Percentiles rank a stretch among this genome's conserved stretches.
phyloP scores from a whole-genome alignment of 2,329 filamentous ascomycete species.

The Penicillium fuscoglaucum region DNA sequence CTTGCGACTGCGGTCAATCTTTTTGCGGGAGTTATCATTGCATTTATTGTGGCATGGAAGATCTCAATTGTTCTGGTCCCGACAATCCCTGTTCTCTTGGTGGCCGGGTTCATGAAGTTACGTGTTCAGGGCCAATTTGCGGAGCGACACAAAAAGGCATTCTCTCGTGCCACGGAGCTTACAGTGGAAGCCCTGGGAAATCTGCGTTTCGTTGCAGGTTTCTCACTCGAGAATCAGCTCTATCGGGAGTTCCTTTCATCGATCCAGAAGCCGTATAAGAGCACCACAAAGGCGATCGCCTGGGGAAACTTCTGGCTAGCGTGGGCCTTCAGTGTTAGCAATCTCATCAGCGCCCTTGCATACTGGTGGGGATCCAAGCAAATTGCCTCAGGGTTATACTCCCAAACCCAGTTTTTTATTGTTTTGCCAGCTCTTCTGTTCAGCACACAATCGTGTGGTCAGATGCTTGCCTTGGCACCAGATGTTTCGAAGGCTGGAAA shows the following conservation, averaged over 20 bases:
- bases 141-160: constrained; percentile 53
- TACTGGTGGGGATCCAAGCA: constrained; percentile 78
- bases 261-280: constrained; percentile 1
- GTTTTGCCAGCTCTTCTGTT: constrained; percentile 70
- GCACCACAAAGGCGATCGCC: constrained; percentile 48
- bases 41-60: constrained; percentile 68
- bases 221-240: constrained; percentile 47
- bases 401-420: constrained; percentile 69
- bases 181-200: constrained; percentile 54
- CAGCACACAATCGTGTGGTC: constrained; percentile 69
- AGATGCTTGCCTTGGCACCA: constrained; percentile 72
- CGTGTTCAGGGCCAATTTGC: constrained; percentile 59
- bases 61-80: constrained; percentile 72
- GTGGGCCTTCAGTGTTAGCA: constrained; percentile 50
- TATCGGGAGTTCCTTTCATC: too few relatives aligned
- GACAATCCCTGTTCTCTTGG: constrained; percentile 66
- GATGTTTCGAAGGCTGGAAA: constrained; percentile 66
- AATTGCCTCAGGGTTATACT: constrained; percentile 65
- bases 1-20: constrained; percentile 70
- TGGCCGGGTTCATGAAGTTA: constrained; percentile 68
- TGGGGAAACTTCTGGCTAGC: constrained; percentile 48
- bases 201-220: constrained; percentile 52
- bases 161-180: constrained; percentile 51
- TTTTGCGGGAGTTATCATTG: constrained; percentile 64
- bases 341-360: constrained; percentile 70